Evolutionary conservation across 1,284 basidiomycete species (phyloP), one percentile per base, ranked within the genome.

Genomic region (Clitocybe nebularis): DNA sequence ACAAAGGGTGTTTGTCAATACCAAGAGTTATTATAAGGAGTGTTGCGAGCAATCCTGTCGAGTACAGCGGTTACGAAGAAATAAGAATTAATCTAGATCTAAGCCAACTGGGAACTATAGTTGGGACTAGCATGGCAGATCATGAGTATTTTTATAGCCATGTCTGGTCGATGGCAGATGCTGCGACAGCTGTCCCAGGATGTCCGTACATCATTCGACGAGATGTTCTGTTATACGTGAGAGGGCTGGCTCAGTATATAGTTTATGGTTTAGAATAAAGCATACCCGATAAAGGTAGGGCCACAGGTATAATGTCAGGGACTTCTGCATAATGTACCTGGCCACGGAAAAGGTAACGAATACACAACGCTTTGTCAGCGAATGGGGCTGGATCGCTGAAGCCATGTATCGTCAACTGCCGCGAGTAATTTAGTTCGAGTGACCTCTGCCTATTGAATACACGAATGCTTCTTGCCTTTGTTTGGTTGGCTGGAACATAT

Each of bases 271-370:
- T n/a, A n/a, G n/a, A n/a, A n/a, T n/a, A n/a, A n/a, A n/a, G n/a
- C n/a, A 59, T 58, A 82, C 83, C 84, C 73, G 79, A 70, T 57
- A 93, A 69, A 35, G 92, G 93, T 41, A 91, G 70, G 19, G 89
- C 81, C 17, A 91, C 71, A 21, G 82, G 72, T 30, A 74, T 63
- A 56, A 71, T 67, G 64, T 94, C 92, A 52, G 77, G 78, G 46
- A 90, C 79, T 51, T 82, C 79, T 48, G 81, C 81, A 60, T 87
- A 84, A 61, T 95, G 92, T 63, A 73, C 54, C 47, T 72, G 72
- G 29, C 79, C 82, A 48, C 78, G 74, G 73, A 95, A 96, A 35
- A 75, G 65, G 64, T 95, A 95, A 32, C 80, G 74, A 35, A 95
- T 72, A 21, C 77, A 67, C 38, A 95, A 65, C 17, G 71, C 68